phyloP scores from a whole-genome alignment of 371 early-diverging fungal species.

The Mucor plumbeus region DNA sequence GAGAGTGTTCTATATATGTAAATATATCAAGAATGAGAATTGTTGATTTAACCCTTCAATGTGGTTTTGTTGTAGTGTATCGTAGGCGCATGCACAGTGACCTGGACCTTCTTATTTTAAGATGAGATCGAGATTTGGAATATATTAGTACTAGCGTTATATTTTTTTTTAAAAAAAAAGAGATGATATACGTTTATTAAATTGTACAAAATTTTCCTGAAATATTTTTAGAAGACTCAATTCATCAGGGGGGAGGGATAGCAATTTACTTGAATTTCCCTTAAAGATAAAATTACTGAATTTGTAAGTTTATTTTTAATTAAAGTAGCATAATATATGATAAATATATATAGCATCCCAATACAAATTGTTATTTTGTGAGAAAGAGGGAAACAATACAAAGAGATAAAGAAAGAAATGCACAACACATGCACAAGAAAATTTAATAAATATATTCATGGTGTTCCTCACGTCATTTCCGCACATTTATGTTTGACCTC shows the following conservation, averaged over 20 bases:
- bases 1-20: background rate
- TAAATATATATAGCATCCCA: too few relatives aligned
- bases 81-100: background rate
- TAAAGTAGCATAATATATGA: too few relatives aligned
- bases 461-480: constrained; percentile 4
- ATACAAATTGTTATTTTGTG: too few relatives aligned
- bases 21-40: too few relatives aligned
- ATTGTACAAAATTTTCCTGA: background rate
- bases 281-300: background rate
- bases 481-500: background rate
- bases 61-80: background rate
- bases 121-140: constrained; percentile 4
- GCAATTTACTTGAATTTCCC: background rate
- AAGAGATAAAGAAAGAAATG: background rate
- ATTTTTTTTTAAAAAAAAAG: background rate
- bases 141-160: background rate
- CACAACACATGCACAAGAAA: background rate
- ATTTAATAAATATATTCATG: background rate
- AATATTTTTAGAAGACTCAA: background rate
- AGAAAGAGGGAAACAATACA: background rate
- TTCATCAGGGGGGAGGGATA: background rate
- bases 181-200: too few relatives aligned
- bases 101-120: background rate
- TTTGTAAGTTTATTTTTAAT: background rate
- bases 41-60: background rate